Base-by-base conservation (phyloP, 306 rosid species). In the Cicer yamashitae region DNA sequence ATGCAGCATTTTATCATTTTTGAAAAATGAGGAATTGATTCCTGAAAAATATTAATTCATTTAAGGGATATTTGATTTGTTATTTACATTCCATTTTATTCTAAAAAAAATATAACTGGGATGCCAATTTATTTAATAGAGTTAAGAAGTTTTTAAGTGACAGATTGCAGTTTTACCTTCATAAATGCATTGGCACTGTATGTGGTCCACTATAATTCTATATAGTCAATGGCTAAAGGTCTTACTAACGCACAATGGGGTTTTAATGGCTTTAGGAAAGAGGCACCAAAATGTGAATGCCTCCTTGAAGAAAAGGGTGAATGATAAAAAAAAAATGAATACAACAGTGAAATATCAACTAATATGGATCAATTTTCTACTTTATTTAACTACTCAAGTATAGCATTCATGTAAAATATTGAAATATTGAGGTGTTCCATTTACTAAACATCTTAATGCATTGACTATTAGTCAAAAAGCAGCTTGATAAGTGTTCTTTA, bases 1-100 rank as follows among this genome's bases (percentile, higher is more conserved):
- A 30, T 62, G 50, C 64, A 30, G 50, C 37, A 40, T 78, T 34
- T 61, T 61, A 67, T 64, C 30, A 45, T 44, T 60, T 44, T 74
- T 73, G 37, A 22, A 73, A 45, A 10, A 45, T 13, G 10, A 10
- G 60, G 48, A 61, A 47, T 38, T 15, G 70, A n/a, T 6, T 46
- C 18, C 39, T 66, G 60, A 7, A 38, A 11, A 50, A n/a, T 50
- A 73, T 41, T n/a, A n/a, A 13, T 25, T 22, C 15, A 58, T 45
- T 67, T 44, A 30, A 10, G 57, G 57, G 25, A 63, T 64, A 48
- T 37, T 17, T 13, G 80, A 54, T n/a, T 63, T 63, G 56, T 10
- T 64, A 12, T 44, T 56, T 30, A 50, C 68, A 25, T 77, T 54
- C 46, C 25, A 37, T 10, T 41, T 67, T 6, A n/a, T 67, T 44